A percentile compares a stretch with the other conserved stretches of the same genome.
phyloP scores from a whole-genome alignment of 2,329 filamentous ascomycete genomes.

The Penicillium thymicola region DNA sequence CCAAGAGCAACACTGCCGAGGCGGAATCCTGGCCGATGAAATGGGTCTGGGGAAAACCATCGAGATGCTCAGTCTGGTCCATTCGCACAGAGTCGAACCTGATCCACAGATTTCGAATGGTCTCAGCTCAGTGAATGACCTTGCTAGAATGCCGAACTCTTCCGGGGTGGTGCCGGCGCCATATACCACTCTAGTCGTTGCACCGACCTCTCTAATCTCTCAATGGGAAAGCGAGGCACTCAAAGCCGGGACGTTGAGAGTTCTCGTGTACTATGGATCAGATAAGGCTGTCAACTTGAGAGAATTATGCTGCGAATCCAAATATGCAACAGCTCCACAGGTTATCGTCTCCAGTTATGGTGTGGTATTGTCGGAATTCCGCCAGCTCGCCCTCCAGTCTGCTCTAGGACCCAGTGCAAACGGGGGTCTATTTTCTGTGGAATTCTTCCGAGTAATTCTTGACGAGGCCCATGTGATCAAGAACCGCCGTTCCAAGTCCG shows the following conservation, averaged over 20 bases:
- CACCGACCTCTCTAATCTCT: slow-evolving; percentile 91
- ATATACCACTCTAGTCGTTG: slow-evolving; percentile 89
- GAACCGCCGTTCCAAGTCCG: slow-evolving; percentile 83
- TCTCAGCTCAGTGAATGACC: slow-evolving; percentile 53
- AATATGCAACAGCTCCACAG: slow-evolving; percentile 74
- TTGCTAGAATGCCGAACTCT: slow-evolving; percentile 61
- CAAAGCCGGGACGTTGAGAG: slow-evolving; percentile 80
- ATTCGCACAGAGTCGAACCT: slow-evolving; percentile 68
- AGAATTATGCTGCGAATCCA: slow-evolving; percentile 71
- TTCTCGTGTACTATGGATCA: slow-evolving; percentile 84
- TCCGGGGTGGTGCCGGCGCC: slow-evolving; percentile 65
- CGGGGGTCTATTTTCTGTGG: slow-evolving; percentile 80
- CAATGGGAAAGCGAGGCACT: slow-evolving; percentile 97
- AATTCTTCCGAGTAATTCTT: slow-evolving; percentile 92
- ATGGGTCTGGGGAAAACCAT: slow-evolving; percentile 99
- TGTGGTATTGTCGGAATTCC: slow-evolving; percentile 84
- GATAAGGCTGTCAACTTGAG: slow-evolving; percentile 80
- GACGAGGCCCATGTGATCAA: slow-evolving; percentile 97
- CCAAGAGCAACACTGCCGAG: slow-evolving; percentile 91
- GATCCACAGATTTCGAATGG: slow-evolving; percentile 27
- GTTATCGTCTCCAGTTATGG: slow-evolving; percentile 95
- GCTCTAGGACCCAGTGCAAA: slow-evolving; percentile 65
- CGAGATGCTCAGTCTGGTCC: slow-evolving; percentile 92
- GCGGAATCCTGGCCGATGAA: slow-evolving; percentile 88
- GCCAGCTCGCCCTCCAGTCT: slow-evolving; percentile 57